phyloP scores from a whole-genome alignment of 306 rosid species.

The cucumber (Cucumis sativus) region Cucumber_9930_V3 NC_026659.2:24701501-24702000 shows the following conservation, averaged over 20 bases:
- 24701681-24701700: slow-evolving; percentile 54
- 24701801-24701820: slow-evolving; percentile 68
- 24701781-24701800: slow-evolving; percentile 68
- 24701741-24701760: slow-evolving; percentile 44
- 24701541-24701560: slow-evolving; percentile 84
- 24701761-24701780: slow-evolving; percentile 58
- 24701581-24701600: slow-evolving; percentile 39
- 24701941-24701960: slow-evolving; percentile 72
- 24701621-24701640: background rate
- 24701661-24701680: slow-evolving; percentile 38
- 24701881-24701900: slow-evolving; percentile 91
- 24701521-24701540: slow-evolving; percentile 39
- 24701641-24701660: slow-evolving; percentile 18
- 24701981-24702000: slow-evolving; percentile 82
- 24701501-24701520: slow-evolving; percentile 17
- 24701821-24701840: slow-evolving; percentile 62
- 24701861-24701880: slow-evolving; percentile 68
- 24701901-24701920: slow-evolving; percentile 93
- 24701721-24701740: slow-evolving; percentile 61
- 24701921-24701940: slow-evolving; percentile 82
- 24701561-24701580: slow-evolving; percentile 65
- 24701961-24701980: slow-evolving; percentile 96
- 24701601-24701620: slow-evolving; percentile 4
- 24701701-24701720: slow-evolving; percentile 44
- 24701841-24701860: slow-evolving; percentile 93